Conservation (phyloP, 495 filamentous ascomycete species). For the Rostrohypoxylon terebratum region DNA sequence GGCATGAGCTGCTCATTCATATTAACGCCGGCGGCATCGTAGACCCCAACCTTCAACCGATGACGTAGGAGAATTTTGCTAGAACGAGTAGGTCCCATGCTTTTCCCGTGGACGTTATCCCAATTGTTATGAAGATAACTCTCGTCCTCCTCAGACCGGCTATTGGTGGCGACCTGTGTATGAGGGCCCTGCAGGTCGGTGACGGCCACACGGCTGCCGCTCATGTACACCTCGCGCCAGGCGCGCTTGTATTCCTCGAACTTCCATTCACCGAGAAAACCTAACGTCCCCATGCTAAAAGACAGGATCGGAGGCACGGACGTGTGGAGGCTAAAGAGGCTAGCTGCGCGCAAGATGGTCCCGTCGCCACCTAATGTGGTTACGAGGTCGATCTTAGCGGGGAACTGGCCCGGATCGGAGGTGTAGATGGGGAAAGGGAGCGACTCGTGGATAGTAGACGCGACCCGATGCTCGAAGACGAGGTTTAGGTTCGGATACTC, state of each 20-base stretch:
- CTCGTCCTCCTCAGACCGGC: constrained; percentile 40
- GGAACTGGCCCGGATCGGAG: constrained; percentile 58
- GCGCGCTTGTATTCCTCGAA: constrained; percentile 90
- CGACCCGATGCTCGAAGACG: constrained; percentile 83
- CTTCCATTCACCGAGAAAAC: constrained; percentile 96
- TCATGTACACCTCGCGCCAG: constrained; percentile 94
- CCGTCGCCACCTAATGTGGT: constrained; percentile 95
- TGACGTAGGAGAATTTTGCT: constrained; percentile 87
- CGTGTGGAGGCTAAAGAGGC: constrained; percentile 84
- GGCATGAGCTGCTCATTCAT: constrained; percentile 62
- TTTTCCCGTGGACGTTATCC: constrained; percentile 80
- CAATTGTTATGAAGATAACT: constrained; percentile 55
- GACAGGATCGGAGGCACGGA: constrained; percentile 91
- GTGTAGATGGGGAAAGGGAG: constrained; percentile 85
- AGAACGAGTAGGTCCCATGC: constrained; percentile 77
- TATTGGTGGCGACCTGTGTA: constrained; percentile 52
- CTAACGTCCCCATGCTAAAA: constrained; percentile 96
- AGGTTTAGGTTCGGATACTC: constrained; percentile 85
- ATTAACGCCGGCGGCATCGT: constrained; percentile 69
- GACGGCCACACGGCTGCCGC: constrained; percentile 71
- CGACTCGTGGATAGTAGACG: constrained; percentile 75
- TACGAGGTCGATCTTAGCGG: constrained; percentile 82
- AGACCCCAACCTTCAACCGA: constrained; percentile 84
- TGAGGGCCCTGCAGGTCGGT: constrained; percentile 59
- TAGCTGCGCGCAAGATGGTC: constrained; percentile 91